Base-by-base conservation (phyloP, 1,139 yeast species). In the Nakaseomyces delphensis region DNA sequence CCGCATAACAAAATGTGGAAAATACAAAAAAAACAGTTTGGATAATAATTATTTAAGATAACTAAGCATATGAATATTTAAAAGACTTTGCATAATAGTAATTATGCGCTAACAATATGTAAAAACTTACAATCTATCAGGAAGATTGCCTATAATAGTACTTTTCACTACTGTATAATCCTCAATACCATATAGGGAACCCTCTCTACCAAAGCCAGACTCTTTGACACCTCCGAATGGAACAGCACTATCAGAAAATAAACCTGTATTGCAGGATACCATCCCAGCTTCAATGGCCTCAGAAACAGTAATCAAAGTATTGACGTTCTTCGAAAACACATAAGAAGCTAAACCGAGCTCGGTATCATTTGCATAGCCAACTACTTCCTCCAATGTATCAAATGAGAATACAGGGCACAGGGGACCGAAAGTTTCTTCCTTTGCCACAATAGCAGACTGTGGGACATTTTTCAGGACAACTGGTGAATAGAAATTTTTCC, bases 361-460 rank as follows among this genome's bases (percentile, higher is more conserved):
- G 11, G 80, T 75, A 50, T 74, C 73, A 62, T 87, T 87, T 24
- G 95, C 93, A 54, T 71, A 63, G 24, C 62, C 64, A 29, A 87
- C 62, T 10, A 79, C 96, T 56, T 85, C 85, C 44, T 81, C 83
- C 40, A 77, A 79, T 21, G 76, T 64, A 13, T 69, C 67, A 61
- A 86, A 81, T 48, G 75, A 73, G 50, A 83, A 73, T 33, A 87
- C 64, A 1, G 93, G 91, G 43, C 91, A 93, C 38, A 87, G 69
- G 4, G 96, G 96, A 10, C 96, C 96, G 61, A 87, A 87, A 1
- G 94, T 85, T 65, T 87, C 96, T 54, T 85, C 93, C 25, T 66
- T 57, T 45, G 77, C 69, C 20, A 86, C 82, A 44, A 64, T 58
- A 73, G 86, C 83, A 32, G 73, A 73, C 6, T 69, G 64, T 40